Evolutionary conservation across 2,329 filamentous ascomycete species (phyloP).

Genomic region (Botrytis byssoidea): DNA sequence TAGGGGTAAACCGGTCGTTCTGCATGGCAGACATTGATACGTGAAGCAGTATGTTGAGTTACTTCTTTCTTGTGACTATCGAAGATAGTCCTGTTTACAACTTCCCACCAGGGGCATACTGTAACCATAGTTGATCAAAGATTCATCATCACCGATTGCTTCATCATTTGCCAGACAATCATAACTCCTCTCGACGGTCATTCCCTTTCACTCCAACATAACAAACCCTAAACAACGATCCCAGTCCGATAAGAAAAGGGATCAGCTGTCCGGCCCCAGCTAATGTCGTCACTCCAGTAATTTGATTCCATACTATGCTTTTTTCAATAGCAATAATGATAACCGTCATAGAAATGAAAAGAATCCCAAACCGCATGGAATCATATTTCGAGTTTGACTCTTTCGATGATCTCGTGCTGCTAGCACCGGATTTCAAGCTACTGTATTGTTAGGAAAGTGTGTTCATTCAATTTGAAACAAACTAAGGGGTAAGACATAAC

Average conservation of each 20-base stretch:
- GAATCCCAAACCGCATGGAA: not conserved
- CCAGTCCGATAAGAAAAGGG: not conserved
- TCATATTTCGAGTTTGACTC: not conserved
- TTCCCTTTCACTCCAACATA: not conserved
- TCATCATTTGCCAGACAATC: not conserved
- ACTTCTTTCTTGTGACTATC: too few species aligned
- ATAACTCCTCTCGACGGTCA: not conserved
- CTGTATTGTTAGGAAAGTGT: not conserved
- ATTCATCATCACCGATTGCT: not conserved
- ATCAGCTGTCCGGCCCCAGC: not conserved
- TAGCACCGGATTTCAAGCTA: not conserved
- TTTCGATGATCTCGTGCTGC: not conserved
- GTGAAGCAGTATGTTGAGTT: too few species aligned
- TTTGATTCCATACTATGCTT: conserved; percentile 9
- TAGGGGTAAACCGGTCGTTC: too few species aligned
- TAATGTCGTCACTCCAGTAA: not conserved
- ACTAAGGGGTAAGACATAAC: not conserved
- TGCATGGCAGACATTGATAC: too few species aligned
- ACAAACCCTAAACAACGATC: not conserved
- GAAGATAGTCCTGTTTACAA: too few species aligned
- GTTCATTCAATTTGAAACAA: not conserved
- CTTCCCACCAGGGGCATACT: not conserved
- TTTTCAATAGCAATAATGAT: not conserved
- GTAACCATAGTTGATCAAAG: not conserved
- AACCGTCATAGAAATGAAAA: not conserved